phyloP scores from a whole-genome alignment of 75 land plant genomes.

The Pinus albicaulis region DNA sequence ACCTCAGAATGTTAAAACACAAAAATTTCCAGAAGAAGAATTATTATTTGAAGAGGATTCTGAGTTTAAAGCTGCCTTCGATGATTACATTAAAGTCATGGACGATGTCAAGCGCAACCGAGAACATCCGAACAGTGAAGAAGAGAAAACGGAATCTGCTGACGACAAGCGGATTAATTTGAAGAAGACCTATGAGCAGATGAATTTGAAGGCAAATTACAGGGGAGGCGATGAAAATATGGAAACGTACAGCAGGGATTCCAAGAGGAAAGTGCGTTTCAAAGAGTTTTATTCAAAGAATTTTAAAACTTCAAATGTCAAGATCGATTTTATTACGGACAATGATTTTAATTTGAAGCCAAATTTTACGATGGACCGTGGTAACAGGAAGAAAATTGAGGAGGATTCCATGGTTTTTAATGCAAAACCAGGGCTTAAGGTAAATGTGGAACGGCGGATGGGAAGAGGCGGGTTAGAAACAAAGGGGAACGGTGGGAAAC shows the following conservation, averaged over 20 bases:
- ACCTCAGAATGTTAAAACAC: neutral
- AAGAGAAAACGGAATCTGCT: neutral
- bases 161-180: neutral
- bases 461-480: neutral
- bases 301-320: neutral
- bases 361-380: neutral
- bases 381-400: neutral
- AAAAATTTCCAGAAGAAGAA: neutral
- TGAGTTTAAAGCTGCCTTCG: neutral
- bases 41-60: neutral
- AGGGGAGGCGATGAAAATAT: neutral
- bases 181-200: neutral
- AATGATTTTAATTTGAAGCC: conserved; percentile 1
- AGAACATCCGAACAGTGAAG: neutral
- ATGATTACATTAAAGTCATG: conserved; percentile 1
- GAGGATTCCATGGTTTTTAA: conserved; percentile 4
- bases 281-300: neutral
- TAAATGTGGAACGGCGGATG: neutral
- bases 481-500: neutral
- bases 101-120: neutral
- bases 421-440: conserved; percentile 2
- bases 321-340: neutral
- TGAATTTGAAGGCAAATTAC: neutral
- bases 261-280: neutral
- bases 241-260: neutral